Percentiles rank a stretch among this genome's conserved stretches.
These are phyloP conservation scores for Penicillium taxi DNA, from an alignment of 495 filamentous ascomycete species.

Conservation along the genomic window DNA sequence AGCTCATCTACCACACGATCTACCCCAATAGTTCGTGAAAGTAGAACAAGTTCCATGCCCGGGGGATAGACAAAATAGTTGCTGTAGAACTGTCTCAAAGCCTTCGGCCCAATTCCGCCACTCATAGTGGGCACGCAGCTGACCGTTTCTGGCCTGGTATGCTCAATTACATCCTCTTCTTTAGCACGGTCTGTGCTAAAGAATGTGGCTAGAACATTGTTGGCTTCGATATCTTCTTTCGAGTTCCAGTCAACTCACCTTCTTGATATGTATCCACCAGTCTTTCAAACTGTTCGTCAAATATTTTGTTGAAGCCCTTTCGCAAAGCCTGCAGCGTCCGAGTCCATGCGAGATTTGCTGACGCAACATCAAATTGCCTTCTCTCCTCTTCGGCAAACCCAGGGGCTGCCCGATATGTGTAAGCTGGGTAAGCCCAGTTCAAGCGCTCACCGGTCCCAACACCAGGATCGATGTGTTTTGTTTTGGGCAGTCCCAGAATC, in stretches of 20 bases:
- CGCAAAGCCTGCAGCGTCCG: constrained; percentile 43
- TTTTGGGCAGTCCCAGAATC: constrained; percentile 50
- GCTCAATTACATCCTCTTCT: constrained; percentile 47
- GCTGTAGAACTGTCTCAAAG: constrained; percentile 64
- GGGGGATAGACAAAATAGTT: constrained; percentile 66
- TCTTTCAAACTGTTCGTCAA: constrained; percentile 54
- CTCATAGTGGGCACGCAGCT: constrained; percentile 54
- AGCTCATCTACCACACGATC: constrained; percentile 58
- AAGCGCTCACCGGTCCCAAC: constrained; percentile 46
- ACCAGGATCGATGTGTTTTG: constrained; percentile 43
- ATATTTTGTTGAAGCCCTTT: constrained; percentile 50
- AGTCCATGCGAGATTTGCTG: constrained; percentile 47
- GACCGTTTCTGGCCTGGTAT: constrained; percentile 45
- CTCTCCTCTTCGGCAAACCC: constrained; percentile 54
- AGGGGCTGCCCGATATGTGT: constrained; percentile 39
- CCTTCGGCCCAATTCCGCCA: constrained; percentile 62
- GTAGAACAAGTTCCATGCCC: constrained; percentile 59
- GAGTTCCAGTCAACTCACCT: too few relatives aligned
- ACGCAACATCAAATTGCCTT: constrained; percentile 44
- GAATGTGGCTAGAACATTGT: constrained; percentile 32
- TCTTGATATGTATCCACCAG: constrained; percentile 54
- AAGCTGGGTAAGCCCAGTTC: constrained; percentile 33
- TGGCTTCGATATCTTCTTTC: background rate
- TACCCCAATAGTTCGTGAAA: constrained; percentile 61
- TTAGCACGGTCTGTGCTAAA: constrained; percentile 35